phyloP scores from a whole-genome alignment of 2,329 filamentous ascomycete genomes.

The Colletotrichum ledebouriae region DNA sequence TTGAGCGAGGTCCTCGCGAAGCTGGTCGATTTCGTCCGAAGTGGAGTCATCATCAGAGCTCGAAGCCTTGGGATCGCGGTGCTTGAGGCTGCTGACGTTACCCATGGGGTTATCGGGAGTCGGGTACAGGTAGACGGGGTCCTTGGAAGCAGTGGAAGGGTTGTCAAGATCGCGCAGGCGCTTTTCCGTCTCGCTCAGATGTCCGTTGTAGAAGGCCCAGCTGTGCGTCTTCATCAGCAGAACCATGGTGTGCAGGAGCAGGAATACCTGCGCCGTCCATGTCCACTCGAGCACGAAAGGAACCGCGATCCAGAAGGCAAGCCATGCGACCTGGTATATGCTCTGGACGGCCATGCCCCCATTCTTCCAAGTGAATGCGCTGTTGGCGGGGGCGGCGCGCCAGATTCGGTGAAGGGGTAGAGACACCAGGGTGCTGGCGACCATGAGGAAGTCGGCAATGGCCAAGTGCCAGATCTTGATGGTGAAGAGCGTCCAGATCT shows the following conservation, averaged over 20 bases:
- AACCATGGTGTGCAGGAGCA: constrained; percentile 90
- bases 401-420: constrained; percentile 81
- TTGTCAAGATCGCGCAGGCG: constrained; percentile 84
- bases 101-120: constrained; percentile 68
- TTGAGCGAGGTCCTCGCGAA: constrained; percentile 88
- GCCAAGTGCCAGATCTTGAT: constrained; percentile 90
- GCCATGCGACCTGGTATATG: constrained; percentile 83
- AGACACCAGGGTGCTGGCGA: constrained; percentile 77
- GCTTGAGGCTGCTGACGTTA: constrained; percentile 47
- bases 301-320: constrained; percentile 84
- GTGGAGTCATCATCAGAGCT: constrained; percentile 49
- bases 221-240: constrained; percentile 99
- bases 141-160: constrained; percentile 68
- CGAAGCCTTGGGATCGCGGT: constrained; percentile 36
- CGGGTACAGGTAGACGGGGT: constrained; percentile 83
- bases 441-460: constrained; percentile 88
- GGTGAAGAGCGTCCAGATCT: constrained; percentile 90
- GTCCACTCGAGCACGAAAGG: constrained; percentile 92
- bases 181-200: constrained; percentile 88
- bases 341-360: constrained; percentile 88
- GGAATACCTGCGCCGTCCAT: constrained; percentile 97
- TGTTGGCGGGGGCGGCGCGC: constrained; percentile 63
- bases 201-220: constrained; percentile 98
- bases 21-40: constrained; percentile 70
- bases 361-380: constrained; percentile 77